Evolutionary conservation across 2,329 filamentous ascomycete genomes (phyloP), one percentile per base, ranked within the genome.

Genomic region (Nemania sp.): DNA sequence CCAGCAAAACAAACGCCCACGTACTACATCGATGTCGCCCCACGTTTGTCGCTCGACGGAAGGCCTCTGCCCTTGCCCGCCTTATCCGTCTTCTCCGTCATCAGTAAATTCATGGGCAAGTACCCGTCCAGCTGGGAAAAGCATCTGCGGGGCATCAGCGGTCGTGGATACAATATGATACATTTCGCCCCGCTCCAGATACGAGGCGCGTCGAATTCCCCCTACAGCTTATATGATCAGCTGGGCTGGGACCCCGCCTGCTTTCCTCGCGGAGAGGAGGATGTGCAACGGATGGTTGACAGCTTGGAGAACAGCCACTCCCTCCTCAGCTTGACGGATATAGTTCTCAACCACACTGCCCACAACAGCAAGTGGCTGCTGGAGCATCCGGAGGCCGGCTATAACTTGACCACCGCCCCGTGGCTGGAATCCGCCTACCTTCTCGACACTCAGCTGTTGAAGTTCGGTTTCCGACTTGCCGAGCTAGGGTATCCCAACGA

Each of bases 21-120:
- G 59, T 94, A 94, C 81, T 98, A 97, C 79, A 91, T 99, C 73
- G 93, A 98, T 83, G 91, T 99, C 40, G 90, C 90, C 17, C 95
- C 96, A 0, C 84, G 84, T 32, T 81, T 99, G 67, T 86, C 83
- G 11, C 83, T 98, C 59, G 88, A 91, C 56, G 87, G 88, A 57
- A 81, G 86, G 48, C 84, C 87, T 10, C 78, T 99, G 68, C 93
- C 95, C 1, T 81, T 98, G 68, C 88, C 95, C 67, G 91, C 94
- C 1, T 81, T 99, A 51, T 96, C 92, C 13, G 85, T 97, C 67
- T 96, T 97, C 78, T 98, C 95, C 11, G 84, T 94, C 57, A 91
- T 99, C 65, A 97, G 94, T 73, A 99, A 99, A 78, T 97, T 97
- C 78, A 96, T 99, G 91, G 95, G 95, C 64, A 88, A 89, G 72